Evolutionary conservation across 495 filamentous ascomycete genomes (phyloP).

Genomic region (Penicillium ucsense): DNA sequence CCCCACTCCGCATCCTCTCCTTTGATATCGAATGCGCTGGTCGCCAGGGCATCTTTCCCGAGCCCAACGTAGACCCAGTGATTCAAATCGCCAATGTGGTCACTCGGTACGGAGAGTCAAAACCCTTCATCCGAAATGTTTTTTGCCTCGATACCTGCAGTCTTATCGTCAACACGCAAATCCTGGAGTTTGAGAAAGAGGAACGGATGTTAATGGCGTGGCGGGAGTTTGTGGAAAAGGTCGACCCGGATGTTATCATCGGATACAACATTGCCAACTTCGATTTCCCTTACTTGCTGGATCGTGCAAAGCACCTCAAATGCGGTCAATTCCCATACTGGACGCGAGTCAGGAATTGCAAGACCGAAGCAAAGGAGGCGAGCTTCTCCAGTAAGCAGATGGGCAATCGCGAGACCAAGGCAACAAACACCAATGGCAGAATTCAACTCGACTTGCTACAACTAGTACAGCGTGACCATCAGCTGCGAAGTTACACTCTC

Average conservation of each 20-base stretch:
- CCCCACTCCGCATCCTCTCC: conserved; percentile 80
- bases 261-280: conserved; percentile 99
- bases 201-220: conserved; percentile 79
- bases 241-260: conserved; percentile 95
- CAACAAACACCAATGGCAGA: conserved; percentile 88
- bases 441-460: conserved; percentile 92
- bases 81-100: conserved; percentile 99
- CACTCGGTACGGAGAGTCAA: conserved; percentile 87
- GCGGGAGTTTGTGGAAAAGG: conserved; percentile 81
- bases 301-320: conserved; percentile 78
- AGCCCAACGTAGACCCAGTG: conserved; percentile 81
- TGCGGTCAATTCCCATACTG: conserved; percentile 68
- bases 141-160: conserved; percentile 89
- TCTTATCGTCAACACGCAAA: conserved; percentile 87
- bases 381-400: conserved; percentile 98
- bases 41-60: conserved; percentile 93
- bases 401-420: conserved; percentile 89
- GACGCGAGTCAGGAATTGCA: conserved; percentile 59
- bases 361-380: conserved; percentile 58
- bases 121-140: conserved; percentile 93
- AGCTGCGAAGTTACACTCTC: conserved; percentile 90
- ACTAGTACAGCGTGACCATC: conserved; percentile 85
- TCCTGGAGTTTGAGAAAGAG: conserved; percentile 73
- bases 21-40: conserved; percentile 99
- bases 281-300: conserved; percentile 93